Base-by-base conservation (phyloP, 176 grass and related monocot species). In the Lolium multiflorum region DNA sequence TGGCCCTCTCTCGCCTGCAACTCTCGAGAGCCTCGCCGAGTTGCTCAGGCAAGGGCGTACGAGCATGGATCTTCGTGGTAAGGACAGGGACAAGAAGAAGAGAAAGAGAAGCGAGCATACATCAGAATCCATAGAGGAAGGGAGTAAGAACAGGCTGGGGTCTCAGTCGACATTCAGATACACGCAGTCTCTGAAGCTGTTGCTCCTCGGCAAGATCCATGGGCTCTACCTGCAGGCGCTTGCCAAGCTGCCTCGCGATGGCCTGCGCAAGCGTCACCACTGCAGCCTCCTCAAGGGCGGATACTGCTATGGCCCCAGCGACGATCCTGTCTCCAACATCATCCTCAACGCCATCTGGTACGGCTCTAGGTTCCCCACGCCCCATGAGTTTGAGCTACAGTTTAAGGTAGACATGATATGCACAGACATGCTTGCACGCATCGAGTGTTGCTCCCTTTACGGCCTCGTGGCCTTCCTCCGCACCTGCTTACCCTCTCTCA, bases 321-420 rank as follows among this genome's bases (percentile, higher is more conserved):
- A 74, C 3, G 72, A 74, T 16, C 69, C 82, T 14, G 55, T 74
- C 39, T 83, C 69, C 10, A 74, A 49, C 69, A 75, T 75, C 6
- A 63, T 76, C 16, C 43, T 84, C 71, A 84, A 84, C 25, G 38
- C 82, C 4, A 14, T 76, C 20, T 84, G 57, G 70, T 84, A 31
- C 1, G 71, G 6, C 2, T 15, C 57, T 3, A 56, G 11, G 49
- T 77, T 77, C 26, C 49, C 50, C 51, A 38, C 28, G 7, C 74
- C 25, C 18, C 9, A 12, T n/a, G 31, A 77, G 47, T 75, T 57
- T 31, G 25, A 52, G 49, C 18, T 52, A 3, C 43, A 6, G 2
- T 76, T 76, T 4, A 62, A 54, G 59, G 72, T 77, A 20, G 7
- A 2, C 3, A 77, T 84, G 16, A 84, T 84, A 22, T 66, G 73